These are phyloP conservation scores for Sarcocystis neurona DNA, from an alignment of 169 alveolate genomes.

Conservation along the genomic window DNA sequence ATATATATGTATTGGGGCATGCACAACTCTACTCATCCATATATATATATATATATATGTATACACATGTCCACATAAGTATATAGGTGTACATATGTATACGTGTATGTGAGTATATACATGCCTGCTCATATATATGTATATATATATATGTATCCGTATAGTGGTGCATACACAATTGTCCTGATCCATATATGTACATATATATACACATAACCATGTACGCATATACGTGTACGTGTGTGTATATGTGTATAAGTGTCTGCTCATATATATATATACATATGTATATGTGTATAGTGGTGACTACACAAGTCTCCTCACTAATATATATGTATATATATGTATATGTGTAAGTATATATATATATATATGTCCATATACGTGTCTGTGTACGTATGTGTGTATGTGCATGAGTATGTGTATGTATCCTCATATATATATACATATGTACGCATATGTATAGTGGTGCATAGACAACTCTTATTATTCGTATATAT, in stretches of 20 bases:
- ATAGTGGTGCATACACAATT: no score
- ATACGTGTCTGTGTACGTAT: background rate
- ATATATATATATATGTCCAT: background rate
- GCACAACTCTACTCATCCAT: no score
- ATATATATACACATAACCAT: background rate
- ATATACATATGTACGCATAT: background rate
- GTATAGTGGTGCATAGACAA: background rate
- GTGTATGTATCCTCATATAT: background rate
- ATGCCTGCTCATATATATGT: no score
- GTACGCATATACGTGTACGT: background rate
- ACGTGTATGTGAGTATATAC: no score
- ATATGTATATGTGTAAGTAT: background rate
- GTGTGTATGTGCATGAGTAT: background rate
- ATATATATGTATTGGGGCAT: no score
- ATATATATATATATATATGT: no score
- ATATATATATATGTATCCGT: no score
- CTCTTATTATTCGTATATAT: no score
- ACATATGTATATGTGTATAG: background rate
- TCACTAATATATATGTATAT: background rate
- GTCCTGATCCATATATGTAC: no score
- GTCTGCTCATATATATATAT: background rate
- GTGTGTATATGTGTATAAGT: background rate
- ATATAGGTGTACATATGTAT: no score
- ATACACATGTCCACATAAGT: no score
- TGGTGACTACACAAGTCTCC: background rate